Percentiles rank a stretch among this genome's conserved stretches.
Conservation (phyloP, 1,284 basidiomycete genomes). For the Moesziomyces aphidis region DNA sequence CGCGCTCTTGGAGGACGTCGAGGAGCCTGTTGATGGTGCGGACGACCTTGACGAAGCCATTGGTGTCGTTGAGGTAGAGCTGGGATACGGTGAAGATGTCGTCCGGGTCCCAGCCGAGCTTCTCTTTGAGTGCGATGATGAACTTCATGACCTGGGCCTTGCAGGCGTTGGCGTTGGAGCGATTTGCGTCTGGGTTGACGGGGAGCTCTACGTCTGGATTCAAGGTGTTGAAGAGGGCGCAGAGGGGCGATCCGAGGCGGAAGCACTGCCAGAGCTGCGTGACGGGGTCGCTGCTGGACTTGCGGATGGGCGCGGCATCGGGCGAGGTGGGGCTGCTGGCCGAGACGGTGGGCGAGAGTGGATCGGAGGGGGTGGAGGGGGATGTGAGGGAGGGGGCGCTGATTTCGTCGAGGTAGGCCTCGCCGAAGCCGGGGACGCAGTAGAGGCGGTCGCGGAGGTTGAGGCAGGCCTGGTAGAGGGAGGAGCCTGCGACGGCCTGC, state of each 20-base stretch:
- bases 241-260: conserved; percentile 90
- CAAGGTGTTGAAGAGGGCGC: conserved; percentile 93
- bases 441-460: conserved; percentile 67
- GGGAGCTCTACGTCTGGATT: conserved; percentile 73
- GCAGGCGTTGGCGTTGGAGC: conserved; percentile 80
- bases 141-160: conserved; percentile 73
- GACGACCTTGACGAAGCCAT: conserved; percentile 92
- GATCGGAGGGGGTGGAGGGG: conserved; percentile 17
- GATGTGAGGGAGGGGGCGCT: conserved; percentile 24
- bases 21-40: conserved; percentile 90
- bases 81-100: conserved; percentile 76
- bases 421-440: conserved; percentile 68
- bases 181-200: conserved; percentile 71
- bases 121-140: conserved; percentile 72
- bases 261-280: conserved; percentile 94
- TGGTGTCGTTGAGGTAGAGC: conserved; percentile 86
- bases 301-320: conserved; percentile 9
- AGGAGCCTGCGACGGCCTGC: conserved; percentile 60
- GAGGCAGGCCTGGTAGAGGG: conserved; percentile 69
- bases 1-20: conserved; percentile 79
- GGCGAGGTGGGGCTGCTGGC: conserved; percentile 31
- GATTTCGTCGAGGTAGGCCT: conserved; percentile 52
- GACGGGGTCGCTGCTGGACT: conserved; percentile 72
- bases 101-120: conserved; percentile 70
- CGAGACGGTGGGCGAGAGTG: conserved; percentile 10